phyloP scores from a whole-genome alignment of 2,329 filamentous ascomycete species.

The Sarocladium strictum region DNA sequence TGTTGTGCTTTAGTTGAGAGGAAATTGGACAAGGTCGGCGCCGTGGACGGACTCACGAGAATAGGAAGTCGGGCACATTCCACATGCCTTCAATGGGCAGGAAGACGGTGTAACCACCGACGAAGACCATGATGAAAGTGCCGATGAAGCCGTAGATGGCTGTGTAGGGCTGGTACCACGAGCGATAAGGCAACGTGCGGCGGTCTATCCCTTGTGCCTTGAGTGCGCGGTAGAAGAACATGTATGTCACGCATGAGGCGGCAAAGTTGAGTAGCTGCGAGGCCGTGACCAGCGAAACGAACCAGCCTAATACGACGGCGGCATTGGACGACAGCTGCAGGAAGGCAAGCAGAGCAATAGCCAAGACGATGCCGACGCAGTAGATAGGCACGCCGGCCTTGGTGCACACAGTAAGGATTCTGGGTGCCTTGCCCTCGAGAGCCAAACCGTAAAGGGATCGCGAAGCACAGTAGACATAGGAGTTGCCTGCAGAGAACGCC shows the following conservation, averaged over 20 bases:
- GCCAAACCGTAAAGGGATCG: conserved; percentile 64
- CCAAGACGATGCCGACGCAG: conserved; percentile 60
- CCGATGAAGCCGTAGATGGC: conserved; percentile 61
- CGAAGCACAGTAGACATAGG: conserved; percentile 58
- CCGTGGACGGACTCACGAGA: conserved; percentile 52
- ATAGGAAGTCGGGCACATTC: conserved; percentile 65
- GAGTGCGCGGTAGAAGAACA: conserved; percentile 66
- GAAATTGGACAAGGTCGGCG: not conserved
- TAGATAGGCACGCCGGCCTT: conserved; percentile 66
- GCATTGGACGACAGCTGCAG: conserved; percentile 62
- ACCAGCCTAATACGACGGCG: conserved; percentile 65
- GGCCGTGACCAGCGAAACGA: conserved; percentile 63
- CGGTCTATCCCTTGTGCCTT: conserved; percentile 63
- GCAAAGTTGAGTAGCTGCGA: conserved; percentile 70
- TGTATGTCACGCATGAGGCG: conserved; percentile 63
- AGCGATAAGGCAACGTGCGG: conserved; percentile 63
- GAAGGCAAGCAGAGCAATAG: conserved; percentile 67
- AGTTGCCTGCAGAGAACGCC: conserved; percentile 63
- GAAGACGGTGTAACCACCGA: conserved; percentile 73
- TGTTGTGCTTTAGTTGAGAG: too few species aligned
- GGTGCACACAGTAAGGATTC: conserved; percentile 54
- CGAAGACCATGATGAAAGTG: conserved; percentile 65
- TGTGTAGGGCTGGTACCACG: conserved; percentile 63
- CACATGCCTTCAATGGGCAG: conserved; percentile 54
- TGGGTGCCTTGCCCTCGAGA: conserved; percentile 61